Evolutionary conservation across 148 eudicot species (phyloP), one percentile per base, ranked within the genome.

Genomic region (Talinum fruticosum): DNA sequence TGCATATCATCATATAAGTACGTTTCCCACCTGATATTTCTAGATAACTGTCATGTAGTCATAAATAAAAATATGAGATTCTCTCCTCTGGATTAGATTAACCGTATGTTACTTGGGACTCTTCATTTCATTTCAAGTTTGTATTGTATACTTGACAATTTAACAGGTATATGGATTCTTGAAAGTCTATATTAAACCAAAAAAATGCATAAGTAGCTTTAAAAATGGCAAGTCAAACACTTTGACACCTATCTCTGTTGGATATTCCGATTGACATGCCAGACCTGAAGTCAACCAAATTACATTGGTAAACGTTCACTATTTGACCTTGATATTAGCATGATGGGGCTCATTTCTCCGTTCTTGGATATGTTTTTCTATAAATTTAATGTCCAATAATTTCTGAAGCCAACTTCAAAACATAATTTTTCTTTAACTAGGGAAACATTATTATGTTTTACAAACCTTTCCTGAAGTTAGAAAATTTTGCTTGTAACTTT

Each of bases 1-100:
- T 45, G 35, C 74, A 44, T 62, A 2, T 62, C 18, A 62, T 71
- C 36, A 45, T 71, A 14, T 18, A 67, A 10, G 37, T 79, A n/a
- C 35, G 66, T 49, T 79, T 79, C 2, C 66, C 44, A 33, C 14
- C 6, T 45, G 61, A 75, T n/a, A 16, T 80, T 71, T 76, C 26
- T 70, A 75, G 71, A 62, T 62, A 33, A 45, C 51, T 72, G 26
- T 78, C 30, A 38, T 71, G 66, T 30, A 23, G 21, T 35, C 10
- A 36, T 34, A 24, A 53, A n/a, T 36, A 66, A 72, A 77, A 72
- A 36, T 76, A 53, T 77, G 71, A 10, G 32, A n/a, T 53, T 5
- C 4, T 57, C 26, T 57, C 4, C 64, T 57, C 28, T 57, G 64
- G 26, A n/a, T 57, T 23, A 8, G 64, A 23, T 5, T 57, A 24